Evolutionary conservation across 192 early-diverging fungal species (phyloP).

Genomic region (Mortierella antarctica): DNA sequence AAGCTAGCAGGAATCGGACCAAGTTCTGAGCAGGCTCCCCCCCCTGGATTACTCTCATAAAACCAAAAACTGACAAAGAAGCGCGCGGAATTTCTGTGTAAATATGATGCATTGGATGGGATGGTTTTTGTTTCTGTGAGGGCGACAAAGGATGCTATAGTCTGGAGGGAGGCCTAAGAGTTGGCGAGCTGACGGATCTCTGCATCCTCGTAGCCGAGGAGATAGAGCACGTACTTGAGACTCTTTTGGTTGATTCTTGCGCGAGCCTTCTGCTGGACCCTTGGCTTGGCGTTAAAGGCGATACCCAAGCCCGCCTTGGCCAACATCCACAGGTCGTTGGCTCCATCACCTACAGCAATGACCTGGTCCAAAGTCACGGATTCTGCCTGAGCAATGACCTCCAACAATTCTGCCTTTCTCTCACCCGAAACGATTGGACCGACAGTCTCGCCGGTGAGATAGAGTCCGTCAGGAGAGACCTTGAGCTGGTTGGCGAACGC

Average conservation of each 20-base stretch:
- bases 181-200: constrained; percentile 72
- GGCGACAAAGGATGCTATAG: background rate
- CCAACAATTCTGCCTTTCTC: constrained; percentile 94
- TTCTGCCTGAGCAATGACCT: constrained; percentile 96
- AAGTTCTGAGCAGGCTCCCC: background rate
- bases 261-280: constrained; percentile 91
- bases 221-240: constrained; percentile 87
- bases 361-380: constrained; percentile 89
- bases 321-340: constrained; percentile 97
- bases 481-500: constrained; percentile 97
- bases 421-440: constrained; percentile 93
- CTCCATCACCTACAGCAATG: constrained; percentile 97
- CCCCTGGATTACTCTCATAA: background rate
- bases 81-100: too few relatives aligned
- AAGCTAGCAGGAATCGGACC: constrained; percentile 31
- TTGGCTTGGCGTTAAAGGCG: constrained; percentile 97
- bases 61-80: too few relatives aligned
- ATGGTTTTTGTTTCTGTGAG: too few relatives aligned
- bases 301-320: constrained; percentile 94
- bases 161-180: background rate
- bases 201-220: constrained; percentile 89
- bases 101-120: too few relatives aligned
- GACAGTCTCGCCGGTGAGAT: constrained; percentile 86
- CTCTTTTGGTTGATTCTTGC: constrained; percentile 95
- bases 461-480: constrained; percentile 84